These are phyloP conservation scores for Alternaria conjuncta DNA, from an alignment of 2,329 filamentous ascomycete genomes.

Conservation along the genomic window DNA sequence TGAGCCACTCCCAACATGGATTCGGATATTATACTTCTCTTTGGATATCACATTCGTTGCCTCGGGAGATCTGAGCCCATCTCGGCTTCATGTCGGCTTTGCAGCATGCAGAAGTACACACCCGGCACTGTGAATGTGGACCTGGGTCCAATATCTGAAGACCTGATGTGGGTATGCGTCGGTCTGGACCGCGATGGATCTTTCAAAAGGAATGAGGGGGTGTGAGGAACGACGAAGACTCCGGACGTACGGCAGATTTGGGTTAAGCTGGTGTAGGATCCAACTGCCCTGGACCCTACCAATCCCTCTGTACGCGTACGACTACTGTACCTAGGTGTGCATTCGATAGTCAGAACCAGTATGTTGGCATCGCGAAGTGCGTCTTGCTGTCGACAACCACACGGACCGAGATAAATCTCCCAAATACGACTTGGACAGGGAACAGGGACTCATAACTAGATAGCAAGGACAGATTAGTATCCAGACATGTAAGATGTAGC, in stretches of 20 bases:
- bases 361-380: neutral
- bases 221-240: neutral
- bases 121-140: neutral
- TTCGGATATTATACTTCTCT: neutral
- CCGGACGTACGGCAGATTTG: neutral
- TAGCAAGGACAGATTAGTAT: neutral
- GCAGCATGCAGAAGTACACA: neutral
- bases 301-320: neutral
- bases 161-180: neutral
- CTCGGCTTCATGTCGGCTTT: conserved; percentile 2
- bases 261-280: neutral
- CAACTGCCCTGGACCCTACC: neutral
- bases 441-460: neutral
- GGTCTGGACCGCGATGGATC: neutral
- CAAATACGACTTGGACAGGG: neutral
- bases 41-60: neutral
- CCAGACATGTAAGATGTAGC: neutral
- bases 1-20: neutral
- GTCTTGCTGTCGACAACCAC: neutral
- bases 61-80: neutral
- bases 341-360: neutral
- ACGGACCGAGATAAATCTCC: neutral
- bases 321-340: neutral
- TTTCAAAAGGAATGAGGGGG: neutral
- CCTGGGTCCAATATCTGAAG: neutral